phyloP scores from a whole-genome alignment of 1,284 basidiomycete genomes.

The Sphagnurus paluster region DNA sequence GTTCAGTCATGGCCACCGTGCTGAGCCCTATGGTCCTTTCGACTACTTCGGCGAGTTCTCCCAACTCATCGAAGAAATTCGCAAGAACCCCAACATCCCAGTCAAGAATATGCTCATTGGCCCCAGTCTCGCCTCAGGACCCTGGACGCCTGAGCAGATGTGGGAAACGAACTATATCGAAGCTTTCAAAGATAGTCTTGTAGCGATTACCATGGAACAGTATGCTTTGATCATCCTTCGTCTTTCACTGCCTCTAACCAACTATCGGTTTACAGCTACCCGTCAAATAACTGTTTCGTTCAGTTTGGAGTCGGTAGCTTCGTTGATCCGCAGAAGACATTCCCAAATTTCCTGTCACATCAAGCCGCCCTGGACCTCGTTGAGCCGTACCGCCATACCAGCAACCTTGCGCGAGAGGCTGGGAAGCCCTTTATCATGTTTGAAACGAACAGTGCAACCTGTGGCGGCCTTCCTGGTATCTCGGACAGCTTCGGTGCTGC shows the following conservation, averaged over 20 bases:
- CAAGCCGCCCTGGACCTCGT: constrained; percentile 43
- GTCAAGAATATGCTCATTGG: constrained; percentile 55
- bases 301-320: constrained; percentile 37
- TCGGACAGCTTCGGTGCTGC: constrained; percentile 70
- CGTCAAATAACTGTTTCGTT: constrained; percentile 58
- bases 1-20: constrained; percentile 15
- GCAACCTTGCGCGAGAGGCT: constrained; percentile 38
- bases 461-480: constrained; percentile 75
- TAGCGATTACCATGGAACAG: constrained; percentile 47
- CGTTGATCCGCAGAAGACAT: constrained; percentile 48
- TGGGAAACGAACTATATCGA: constrained; percentile 61
- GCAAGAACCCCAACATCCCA: constrained; percentile 37
- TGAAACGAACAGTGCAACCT: constrained; percentile 79
- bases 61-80: constrained; percentile 12
- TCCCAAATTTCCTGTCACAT: constrained; percentile 60
- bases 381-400: constrained; percentile 45
- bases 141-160: constrained; percentile 53
- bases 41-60: constrained; percentile 38
- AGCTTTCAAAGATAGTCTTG: constrained; percentile 44
- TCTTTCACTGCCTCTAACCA: not conserved
- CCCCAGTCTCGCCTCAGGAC: constrained; percentile 53
- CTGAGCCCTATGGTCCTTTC: constrained; percentile 13
- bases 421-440: constrained; percentile 67
- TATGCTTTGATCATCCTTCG: constrained; percentile 16
- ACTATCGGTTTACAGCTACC: constrained; percentile 38